Evolutionary conservation across 2,329 filamentous ascomycete species (phyloP).

Genomic region (Lanzia echinophila): DNA sequence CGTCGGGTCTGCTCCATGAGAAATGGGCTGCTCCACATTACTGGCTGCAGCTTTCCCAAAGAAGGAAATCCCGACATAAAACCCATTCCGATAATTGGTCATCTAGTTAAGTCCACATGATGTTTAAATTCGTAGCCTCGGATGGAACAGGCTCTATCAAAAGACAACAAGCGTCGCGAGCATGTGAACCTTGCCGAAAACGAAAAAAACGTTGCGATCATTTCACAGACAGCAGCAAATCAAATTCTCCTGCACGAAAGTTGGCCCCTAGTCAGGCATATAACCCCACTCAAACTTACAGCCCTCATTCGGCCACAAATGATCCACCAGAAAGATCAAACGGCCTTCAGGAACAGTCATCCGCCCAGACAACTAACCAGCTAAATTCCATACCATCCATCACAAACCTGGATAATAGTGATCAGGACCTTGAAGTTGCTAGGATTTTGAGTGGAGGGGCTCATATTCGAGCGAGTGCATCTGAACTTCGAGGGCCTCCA

Average conservation of each 20-base stretch:
- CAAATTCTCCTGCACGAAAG: background rate
- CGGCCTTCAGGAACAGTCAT: background rate
- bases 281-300: too few relatives aligned
- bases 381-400: too few relatives aligned
- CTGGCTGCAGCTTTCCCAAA: background rate
- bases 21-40: too few relatives aligned
- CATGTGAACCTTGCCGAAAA: constrained; percentile 47
- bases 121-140: constrained; percentile 52
- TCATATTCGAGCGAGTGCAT: background rate
- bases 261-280: background rate
- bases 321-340: background rate
- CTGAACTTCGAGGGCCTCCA: background rate
- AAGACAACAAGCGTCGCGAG: constrained; percentile 52
- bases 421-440: constrained; percentile 10
- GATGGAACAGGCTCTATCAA: constrained; percentile 45
- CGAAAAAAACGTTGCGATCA: constrained; percentile 36
- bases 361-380: background rate
- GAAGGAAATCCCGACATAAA: background rate
- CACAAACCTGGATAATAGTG: constrained; percentile 2
- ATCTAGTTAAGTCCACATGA: constrained; percentile 9
- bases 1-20: too few relatives aligned
- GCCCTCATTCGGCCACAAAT: background rate
- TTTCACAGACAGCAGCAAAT: constrained; percentile 12
- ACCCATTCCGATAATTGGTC: too few relatives aligned
- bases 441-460: constrained; percentile 6